Base-by-base conservation (phyloP, 305 asterid species). In the Solanum hybrid region DNA sequence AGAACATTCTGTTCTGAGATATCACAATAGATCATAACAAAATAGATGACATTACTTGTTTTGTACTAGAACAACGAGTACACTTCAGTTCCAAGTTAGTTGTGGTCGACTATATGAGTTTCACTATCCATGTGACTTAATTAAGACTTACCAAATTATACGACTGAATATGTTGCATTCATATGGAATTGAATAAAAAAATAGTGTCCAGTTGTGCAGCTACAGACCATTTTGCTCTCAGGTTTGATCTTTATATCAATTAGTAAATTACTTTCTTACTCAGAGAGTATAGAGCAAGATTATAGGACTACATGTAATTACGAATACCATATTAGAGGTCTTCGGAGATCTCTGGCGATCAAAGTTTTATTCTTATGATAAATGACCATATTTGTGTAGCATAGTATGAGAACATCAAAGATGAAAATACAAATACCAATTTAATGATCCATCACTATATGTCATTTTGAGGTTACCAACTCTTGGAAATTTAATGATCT, bases 401-500 rank as follows among this genome's bases (percentile, higher is more conserved):
- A 73, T 73, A 26, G 33, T 26, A 26, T 73, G 79, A 73, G 5
- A 24, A 27, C 77, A 27, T 27, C 79, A 73, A 73, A 73, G 22
- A 73, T 13, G 20, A 27, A 73, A 73, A 75, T 75, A 65, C 22
- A 14, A 45, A 45, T 45, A 0, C 65, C 65, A 76, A 51, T 65
- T 72, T 89, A 38, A 86, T 79, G 89, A 4, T 79, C 82, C 91
- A 73, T 78, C 89, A 79, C 61, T 86, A 85, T 91, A 89, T 36
- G 77, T 84, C 85, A 82, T 89, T 17, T 89, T 81, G 79, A 89
- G 90, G 22, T 91, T 91, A 84, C 88, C 88, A 83, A 89, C 90
- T 88, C 57, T 41, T 11, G 89, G 86, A 39, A 89, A 91, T 90
- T 87, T 45, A 45, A 45, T 45, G 65, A 45, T 45, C 65, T 1